phyloP scores from a whole-genome alignment of 306 rosid species.

The Fragaria nilgerrensis region DNA sequence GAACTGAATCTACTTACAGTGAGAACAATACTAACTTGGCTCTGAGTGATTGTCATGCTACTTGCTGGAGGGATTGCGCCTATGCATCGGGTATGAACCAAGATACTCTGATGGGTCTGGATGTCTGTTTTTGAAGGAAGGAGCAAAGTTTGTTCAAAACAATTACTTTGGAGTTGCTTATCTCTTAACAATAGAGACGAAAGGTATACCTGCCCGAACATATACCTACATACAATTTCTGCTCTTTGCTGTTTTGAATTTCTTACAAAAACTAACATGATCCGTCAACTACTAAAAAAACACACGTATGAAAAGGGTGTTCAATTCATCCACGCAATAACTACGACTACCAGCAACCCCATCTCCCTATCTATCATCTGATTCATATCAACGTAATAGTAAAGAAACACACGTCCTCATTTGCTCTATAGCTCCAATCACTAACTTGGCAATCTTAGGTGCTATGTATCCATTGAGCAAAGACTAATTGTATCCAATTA shows the following conservation, averaged over 20 bases:
- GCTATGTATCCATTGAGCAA: not conserved
- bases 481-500: not conserved
- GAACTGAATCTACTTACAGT: not conserved
- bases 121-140: conserved; percentile 10
- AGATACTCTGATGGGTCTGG: conserved; percentile 21
- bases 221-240: not conserved
- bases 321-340: not conserved
- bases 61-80: conserved; percentile 34
- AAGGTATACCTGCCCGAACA: conserved; percentile 4
- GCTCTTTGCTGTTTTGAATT: not conserved
- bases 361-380: not conserved
- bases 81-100: conserved; percentile 16
- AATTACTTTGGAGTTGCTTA: conserved; percentile 6
- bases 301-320: not conserved
- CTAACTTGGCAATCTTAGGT: not conserved
- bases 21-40: conserved; percentile 14
- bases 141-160: not conserved
- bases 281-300: no score
- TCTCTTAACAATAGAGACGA: not conserved
- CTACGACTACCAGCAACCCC: not conserved
- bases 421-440: not conserved
- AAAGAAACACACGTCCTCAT: not conserved
- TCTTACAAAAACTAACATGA: no score
- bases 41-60: conserved; percentile 25
- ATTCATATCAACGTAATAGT: not conserved